phyloP scores from a whole-genome alignment of 176 grass and related monocot genomes.

The Eremochloa ophiuroides region DNA sequence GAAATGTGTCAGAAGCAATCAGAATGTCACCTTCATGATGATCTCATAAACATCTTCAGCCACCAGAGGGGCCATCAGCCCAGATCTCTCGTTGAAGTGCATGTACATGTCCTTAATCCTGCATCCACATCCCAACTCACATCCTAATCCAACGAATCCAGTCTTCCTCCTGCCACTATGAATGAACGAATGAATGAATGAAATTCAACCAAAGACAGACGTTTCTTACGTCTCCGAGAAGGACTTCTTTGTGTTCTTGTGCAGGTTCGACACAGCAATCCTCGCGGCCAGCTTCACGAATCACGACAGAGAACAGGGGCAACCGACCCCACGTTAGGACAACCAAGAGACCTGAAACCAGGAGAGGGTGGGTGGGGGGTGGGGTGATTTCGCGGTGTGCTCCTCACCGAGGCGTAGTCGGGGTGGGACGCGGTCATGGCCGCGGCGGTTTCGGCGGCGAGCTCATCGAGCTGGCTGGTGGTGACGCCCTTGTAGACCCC shows the following conservation, averaged over 20 bases:
- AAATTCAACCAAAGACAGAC: neutral
- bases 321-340: neutral
- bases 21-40: slow-evolving; percentile 75
- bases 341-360: neutral
- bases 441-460: slow-evolving; percentile 86
- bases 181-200: neutral
- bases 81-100: slow-evolving; percentile 75
- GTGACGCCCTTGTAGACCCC: slow-evolving; percentile 97
- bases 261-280: slow-evolving; percentile 92
- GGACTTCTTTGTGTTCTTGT: slow-evolving; percentile 94
- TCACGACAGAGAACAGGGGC: neutral
- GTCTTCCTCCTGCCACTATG: neutral
- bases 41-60: slow-evolving; percentile 86
- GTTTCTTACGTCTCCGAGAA: slow-evolving; percentile 82
- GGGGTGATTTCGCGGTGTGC: neutral
- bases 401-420: slow-evolving; percentile 79
- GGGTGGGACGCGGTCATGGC: slow-evolving; percentile 88
- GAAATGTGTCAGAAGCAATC: neutral
- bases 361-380: neutral
- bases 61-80: slow-evolving; percentile 65
- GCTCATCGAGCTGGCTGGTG: slow-evolving; percentile 94
- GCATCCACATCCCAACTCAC: slow-evolving; percentile 26
- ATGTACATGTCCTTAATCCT: slow-evolving; percentile 86
- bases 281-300: slow-evolving; percentile 72
- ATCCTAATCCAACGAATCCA: neutral